Conservation (phyloP, 1,284 basidiomycete genomes). For the Sporisorium iseilematis-ciliati region DNA sequence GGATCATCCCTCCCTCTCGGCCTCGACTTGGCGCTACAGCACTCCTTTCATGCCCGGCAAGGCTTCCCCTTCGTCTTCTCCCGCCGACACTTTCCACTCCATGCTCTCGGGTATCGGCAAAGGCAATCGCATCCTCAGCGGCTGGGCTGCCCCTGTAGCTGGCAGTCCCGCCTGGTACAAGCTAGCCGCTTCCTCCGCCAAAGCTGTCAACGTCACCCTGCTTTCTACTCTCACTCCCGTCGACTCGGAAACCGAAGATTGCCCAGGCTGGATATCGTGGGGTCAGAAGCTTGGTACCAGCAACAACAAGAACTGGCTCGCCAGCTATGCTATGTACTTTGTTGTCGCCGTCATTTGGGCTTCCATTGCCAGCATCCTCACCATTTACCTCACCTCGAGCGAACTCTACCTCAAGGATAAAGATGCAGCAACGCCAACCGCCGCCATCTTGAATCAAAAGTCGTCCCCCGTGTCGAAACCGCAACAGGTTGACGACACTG, state of each 20-base stretch:
- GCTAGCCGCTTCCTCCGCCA: slow-evolving; percentile 40
- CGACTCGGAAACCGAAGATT: slow-evolving; percentile 71
- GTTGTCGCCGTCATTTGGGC: slow-evolving; percentile 66
- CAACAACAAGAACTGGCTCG: slow-evolving; percentile 69
- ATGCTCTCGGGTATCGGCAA: slow-evolving; percentile 47
- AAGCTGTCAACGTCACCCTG: slow-evolving; percentile 20
- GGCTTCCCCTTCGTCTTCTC: slow-evolving; percentile 10
- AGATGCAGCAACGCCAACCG: slow-evolving; percentile 12
- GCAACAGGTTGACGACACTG: background rate
- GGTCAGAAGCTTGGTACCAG: slow-evolving; percentile 38
- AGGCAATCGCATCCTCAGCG: slow-evolving; percentile 54
- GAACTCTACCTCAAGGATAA: slow-evolving; percentile 53
- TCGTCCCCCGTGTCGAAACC: background rate
- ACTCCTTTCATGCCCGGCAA: slow-evolving; percentile 34
- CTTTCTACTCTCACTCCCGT: slow-evolving; percentile 17
- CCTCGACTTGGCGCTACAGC: slow-evolving; percentile 34
- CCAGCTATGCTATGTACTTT: slow-evolving; percentile 82
- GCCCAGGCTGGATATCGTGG: slow-evolving; percentile 83
- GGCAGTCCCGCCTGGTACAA: slow-evolving; percentile 53
- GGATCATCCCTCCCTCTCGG: slow-evolving; percentile 34
- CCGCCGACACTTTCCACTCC: slow-evolving; percentile 26
- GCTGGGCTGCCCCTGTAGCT: slow-evolving; percentile 61
- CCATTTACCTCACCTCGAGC: slow-evolving; percentile 82
- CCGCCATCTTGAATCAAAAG: slow-evolving; percentile 21
- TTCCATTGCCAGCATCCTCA: slow-evolving; percentile 76